Conservation (phyloP, 78 protist genomes). For the Protostelium mycophagum region DNA sequence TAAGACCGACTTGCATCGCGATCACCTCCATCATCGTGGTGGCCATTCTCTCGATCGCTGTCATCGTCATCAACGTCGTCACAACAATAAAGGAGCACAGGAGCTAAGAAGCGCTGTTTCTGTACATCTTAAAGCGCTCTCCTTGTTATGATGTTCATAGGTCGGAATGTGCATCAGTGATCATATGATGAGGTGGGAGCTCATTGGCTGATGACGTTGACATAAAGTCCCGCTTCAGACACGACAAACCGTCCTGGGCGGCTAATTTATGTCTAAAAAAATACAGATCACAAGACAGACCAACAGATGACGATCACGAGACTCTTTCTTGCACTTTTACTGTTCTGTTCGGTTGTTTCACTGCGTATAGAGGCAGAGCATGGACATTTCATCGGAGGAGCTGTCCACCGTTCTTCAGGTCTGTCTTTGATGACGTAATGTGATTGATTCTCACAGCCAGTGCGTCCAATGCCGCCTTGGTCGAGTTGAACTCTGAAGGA, state of each 20-base stretch:
- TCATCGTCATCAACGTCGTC: background rate
- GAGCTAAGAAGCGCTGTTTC: too few relatives aligned
- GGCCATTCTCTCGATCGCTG: background rate
- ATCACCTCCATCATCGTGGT: background rate
- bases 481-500: background rate
- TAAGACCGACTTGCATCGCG: background rate
- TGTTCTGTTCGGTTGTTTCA: background rate
- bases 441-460: background rate
- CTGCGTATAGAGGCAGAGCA: background rate
- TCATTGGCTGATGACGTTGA: too few relatives aligned
- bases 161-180: too few relatives aligned
- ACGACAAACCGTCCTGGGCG: too few relatives aligned
- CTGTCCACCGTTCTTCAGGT: background rate
- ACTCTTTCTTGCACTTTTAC: too few relatives aligned
- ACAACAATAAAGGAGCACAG: background rate
- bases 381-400: background rate
- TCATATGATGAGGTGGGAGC: too few relatives aligned
- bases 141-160: too few relatives aligned
- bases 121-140: too few relatives aligned
- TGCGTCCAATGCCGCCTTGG: background rate
- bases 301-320: too few relatives aligned
- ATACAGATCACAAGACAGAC: too few relatives aligned
- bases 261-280: too few relatives aligned
- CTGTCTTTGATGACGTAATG: background rate
- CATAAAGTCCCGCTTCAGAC: too few relatives aligned